Conservation (phyloP, 495 filamentous ascomycete species). For the Podospora comata region DNA sequence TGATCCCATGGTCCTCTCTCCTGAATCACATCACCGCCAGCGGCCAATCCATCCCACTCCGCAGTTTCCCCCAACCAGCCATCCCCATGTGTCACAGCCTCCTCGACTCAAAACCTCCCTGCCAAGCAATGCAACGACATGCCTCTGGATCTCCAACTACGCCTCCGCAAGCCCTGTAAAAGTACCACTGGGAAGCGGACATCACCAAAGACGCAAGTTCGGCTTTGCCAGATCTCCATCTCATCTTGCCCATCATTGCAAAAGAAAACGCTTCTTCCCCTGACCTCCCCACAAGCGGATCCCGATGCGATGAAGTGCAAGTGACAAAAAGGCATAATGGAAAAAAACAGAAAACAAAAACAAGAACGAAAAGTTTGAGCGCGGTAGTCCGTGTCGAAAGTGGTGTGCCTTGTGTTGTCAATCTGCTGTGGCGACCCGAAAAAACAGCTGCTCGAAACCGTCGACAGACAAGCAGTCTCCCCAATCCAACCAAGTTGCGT, state of each 20-base stretch:
- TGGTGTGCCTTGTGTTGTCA: not conserved
- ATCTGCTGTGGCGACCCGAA: conserved; percentile 4
- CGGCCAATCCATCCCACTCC: not conserved
- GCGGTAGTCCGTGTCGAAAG: not conserved
- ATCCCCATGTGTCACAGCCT: not conserved
- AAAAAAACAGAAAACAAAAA: conserved; percentile 25
- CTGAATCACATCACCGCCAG: not conserved
- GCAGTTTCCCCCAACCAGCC: not conserved
- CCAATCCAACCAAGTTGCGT: not conserved
- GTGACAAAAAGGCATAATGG: conserved; percentile 23
- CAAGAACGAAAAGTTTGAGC: not conserved
- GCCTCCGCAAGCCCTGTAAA: not conserved
- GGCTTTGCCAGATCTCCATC: conserved; percentile 5
- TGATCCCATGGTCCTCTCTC: not conserved
- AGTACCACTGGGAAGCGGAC: not conserved
- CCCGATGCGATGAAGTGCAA: conserved; percentile 33
- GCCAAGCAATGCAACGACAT: not conserved
- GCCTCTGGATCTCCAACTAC: not conserved
- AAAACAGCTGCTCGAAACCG: conserved; percentile 9
- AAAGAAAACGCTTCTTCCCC: conserved; percentile 33
- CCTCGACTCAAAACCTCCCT: not conserved
- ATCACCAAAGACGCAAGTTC: not conserved
- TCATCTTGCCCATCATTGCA: conserved; percentile 3
- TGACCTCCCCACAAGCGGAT: conserved; percentile 44
- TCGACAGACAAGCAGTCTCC: not conserved